phyloP scores from a whole-genome alignment of 1,284 basidiomycete species.

The Porodaedalea pini region DNA sequence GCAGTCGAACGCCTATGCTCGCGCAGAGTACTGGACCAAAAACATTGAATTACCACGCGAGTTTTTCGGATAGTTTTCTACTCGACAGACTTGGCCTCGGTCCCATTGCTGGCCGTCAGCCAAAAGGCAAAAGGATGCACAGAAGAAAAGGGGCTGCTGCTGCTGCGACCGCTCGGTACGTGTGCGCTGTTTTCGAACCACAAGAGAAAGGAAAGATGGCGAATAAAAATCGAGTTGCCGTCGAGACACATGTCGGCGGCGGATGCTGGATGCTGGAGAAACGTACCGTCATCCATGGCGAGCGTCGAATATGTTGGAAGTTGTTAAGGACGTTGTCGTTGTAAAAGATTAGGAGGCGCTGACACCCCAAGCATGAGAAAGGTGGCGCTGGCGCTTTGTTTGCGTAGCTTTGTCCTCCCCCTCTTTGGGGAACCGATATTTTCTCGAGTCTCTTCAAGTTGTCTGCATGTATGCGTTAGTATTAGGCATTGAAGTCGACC shows the following conservation, averaged over 20 bases:
- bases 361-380: too few relatives aligned
- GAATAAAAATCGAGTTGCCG: conserved; percentile 11
- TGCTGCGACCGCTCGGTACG: neutral
- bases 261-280: conserved; percentile 15
- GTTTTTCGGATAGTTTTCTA: neutral
- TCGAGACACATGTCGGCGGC: conserved; percentile 10
- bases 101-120: conserved; percentile 7
- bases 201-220: neutral
- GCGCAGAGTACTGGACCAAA: neutral
- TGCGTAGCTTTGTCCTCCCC: neutral
- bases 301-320: neutral
- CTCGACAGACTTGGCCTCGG: neutral
- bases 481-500: too few relatives aligned
- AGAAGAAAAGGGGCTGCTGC: neutral
- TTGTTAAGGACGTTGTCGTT: neutral
- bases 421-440: neutral
- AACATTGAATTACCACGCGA: neutral
- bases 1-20: neutral
- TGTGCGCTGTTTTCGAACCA: neutral
- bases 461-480: too few relatives aligned
- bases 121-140: neutral
- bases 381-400: neutral
- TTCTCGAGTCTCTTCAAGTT: too few relatives aligned
- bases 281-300: conserved; percentile 22
- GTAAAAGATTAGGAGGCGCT: neutral